phyloP scores from a whole-genome alignment of 352 stramenopile species.

The Phytophthora chlamydospora region DNA sequence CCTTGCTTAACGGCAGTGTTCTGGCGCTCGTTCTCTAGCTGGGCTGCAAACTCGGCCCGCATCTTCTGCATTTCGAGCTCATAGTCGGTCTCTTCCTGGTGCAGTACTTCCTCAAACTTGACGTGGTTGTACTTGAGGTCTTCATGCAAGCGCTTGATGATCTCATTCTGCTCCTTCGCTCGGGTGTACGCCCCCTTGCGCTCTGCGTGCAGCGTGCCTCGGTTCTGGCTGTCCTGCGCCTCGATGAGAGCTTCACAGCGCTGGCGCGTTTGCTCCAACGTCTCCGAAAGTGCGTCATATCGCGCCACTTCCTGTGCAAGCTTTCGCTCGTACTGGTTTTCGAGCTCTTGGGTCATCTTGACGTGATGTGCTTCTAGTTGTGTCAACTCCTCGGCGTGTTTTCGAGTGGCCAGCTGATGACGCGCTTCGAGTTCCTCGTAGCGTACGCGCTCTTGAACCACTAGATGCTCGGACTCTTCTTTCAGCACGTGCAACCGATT shows the following conservation, averaged over 20 bases:
- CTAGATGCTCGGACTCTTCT: slow-evolving; percentile 78
- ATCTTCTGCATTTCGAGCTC: slow-evolving; percentile 74
- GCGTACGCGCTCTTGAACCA: slow-evolving; percentile 73
- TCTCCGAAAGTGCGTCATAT: slow-evolving; percentile 90
- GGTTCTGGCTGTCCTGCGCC: slow-evolving; percentile 71
- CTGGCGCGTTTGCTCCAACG: slow-evolving; percentile 89
- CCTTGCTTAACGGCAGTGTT: slow-evolving; percentile 85
- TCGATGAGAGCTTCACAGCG: slow-evolving; percentile 89
- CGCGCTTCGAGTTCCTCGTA: slow-evolving; percentile 84
- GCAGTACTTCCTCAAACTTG: slow-evolving; percentile 85
- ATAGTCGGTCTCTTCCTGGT: slow-evolving; percentile 84
- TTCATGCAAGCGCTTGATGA: slow-evolving; percentile 87
- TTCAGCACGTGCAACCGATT: slow-evolving; percentile 80
- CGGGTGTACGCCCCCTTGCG: slow-evolving; percentile 66
- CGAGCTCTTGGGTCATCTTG: slow-evolving; percentile 88
- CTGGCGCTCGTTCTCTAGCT: slow-evolving; percentile 74
- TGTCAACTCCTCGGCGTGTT: slow-evolving; percentile 80
- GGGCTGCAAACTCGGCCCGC: slow-evolving; percentile 60
- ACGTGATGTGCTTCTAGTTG: slow-evolving; percentile 79
- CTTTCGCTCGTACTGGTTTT: slow-evolving; percentile 94
- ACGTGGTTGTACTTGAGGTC: slow-evolving; percentile 87
- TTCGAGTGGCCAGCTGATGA: slow-evolving; percentile 68
- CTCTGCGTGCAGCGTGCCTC: slow-evolving; percentile 64
- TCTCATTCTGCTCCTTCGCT: slow-evolving; percentile 81
- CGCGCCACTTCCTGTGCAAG: slow-evolving; percentile 88